Evolutionary conservation across 2,329 filamentous ascomycete genomes (phyloP).

Genomic region (Mycosphaerella sp.): DNA sequence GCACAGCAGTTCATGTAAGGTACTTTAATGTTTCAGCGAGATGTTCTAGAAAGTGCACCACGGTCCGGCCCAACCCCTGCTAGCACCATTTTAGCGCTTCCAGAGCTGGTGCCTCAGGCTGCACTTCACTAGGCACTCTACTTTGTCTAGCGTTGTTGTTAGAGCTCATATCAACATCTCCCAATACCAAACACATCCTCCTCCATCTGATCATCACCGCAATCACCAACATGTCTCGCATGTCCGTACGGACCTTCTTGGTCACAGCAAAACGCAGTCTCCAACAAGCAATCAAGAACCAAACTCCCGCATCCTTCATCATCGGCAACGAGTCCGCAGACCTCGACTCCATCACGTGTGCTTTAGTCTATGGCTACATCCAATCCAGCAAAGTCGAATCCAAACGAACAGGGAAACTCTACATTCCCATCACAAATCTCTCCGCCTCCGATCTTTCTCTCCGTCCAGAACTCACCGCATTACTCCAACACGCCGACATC

Average conservation of each 20-base stretch:
- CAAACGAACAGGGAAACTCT: constrained; percentile 45
- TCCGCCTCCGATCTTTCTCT: constrained; percentile 60
- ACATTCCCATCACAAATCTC: constrained; percentile 69
- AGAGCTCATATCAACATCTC: neutral
- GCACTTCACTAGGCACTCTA: neutral
- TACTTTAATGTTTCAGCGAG: neutral
- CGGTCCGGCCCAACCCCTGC: neutral
- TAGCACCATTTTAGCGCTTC: neutral
- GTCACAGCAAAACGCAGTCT: constrained; percentile 40
- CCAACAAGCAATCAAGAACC: constrained; percentile 35
- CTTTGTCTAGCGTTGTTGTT: neutral
- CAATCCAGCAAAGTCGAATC: constrained; percentile 51
- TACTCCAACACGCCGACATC: constrained; percentile 57
- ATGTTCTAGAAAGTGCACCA: constrained; percentile 3
- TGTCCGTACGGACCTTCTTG: constrained; percentile 43
- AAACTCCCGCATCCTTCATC: constrained; percentile 43
- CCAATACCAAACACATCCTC: neutral
- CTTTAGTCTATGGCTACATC: constrained; percentile 68
- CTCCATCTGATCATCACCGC: neutral
- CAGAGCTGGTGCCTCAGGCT: neutral
- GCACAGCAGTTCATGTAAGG: neutral
- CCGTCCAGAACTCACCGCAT: constrained; percentile 64
- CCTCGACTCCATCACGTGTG: constrained; percentile 71
- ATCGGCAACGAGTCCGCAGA: constrained; percentile 59
- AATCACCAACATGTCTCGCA: constrained; percentile 35